These are phyloP conservation scores for Coemansia sp. DNA, from an alignment of 192 early-diverging fungal genomes.

Conservation along the genomic window DNA sequence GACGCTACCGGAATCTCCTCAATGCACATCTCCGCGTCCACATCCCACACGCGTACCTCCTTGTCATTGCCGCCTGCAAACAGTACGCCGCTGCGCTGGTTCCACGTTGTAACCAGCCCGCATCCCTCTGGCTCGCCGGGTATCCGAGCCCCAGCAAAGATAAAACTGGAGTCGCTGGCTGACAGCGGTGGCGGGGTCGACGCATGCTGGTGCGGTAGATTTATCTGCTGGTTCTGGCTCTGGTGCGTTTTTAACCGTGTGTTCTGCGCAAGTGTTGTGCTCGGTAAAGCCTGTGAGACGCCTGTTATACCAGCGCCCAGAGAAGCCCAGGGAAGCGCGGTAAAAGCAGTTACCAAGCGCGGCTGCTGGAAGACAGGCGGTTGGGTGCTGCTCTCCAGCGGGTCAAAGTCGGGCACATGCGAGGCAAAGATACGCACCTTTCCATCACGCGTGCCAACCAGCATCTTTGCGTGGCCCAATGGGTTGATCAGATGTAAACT, in stretches of 20 bases:
- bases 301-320: neutral
- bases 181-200: neutral
- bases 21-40: conserved; percentile 45
- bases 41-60: conserved; percentile 53
- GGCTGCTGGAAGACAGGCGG: conserved; percentile 33
- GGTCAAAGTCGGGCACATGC: conserved; percentile 42
- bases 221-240: neutral
- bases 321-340: conserved; percentile 39
- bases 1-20: conserved; percentile 38
- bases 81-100: conserved; percentile 43
- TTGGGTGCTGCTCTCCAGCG: conserved; percentile 15
- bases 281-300: neutral
- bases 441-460: conserved; percentile 56
- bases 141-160: neutral
- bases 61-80: conserved; percentile 44
- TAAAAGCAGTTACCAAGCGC: conserved; percentile 42
- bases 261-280: conserved; percentile 1
- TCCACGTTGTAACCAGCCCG: conserved; percentile 48
- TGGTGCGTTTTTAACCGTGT: neutral
- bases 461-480: conserved; percentile 77
- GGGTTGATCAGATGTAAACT: conserved; percentile 89
- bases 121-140: conserved; percentile 4
- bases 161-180: neutral
- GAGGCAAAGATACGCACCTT: conserved; percentile 49
- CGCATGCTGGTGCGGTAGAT: neutral